Percentiles rank a stretch among this genome's conserved stretches.
phyloP scores from a whole-genome alignment of 2,329 filamentous ascomycete species.

The Coniochaeta ligniaria region DNA sequence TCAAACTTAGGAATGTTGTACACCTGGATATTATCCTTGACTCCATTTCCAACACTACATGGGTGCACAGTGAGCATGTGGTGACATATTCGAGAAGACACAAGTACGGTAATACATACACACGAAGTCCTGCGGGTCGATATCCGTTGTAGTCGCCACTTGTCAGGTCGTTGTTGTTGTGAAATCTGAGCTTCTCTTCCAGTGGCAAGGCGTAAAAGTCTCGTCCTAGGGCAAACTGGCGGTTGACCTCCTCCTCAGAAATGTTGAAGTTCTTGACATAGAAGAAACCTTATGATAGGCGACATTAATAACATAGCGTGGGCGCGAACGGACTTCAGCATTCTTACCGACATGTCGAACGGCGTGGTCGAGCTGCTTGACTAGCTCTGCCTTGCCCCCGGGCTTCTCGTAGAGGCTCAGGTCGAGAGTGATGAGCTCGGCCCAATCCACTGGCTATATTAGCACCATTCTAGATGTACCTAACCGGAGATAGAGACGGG shows the following conservation, averaged over 20 bases:
- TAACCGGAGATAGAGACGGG: no score
- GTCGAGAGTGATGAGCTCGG: slow-evolving; percentile 48
- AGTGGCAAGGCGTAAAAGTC: slow-evolving; percentile 39
- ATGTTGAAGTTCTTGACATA: slow-evolving; percentile 53
- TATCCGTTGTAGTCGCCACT: slow-evolving; percentile 40
- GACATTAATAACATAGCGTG: no score
- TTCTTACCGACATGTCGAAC: slow-evolving; percentile 36
- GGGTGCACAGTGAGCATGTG: no score
- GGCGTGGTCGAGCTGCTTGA: slow-evolving; percentile 45
- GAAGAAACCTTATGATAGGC: no score
- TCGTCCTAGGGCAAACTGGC: slow-evolving; percentile 48
- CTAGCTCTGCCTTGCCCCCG: slow-evolving; percentile 42
- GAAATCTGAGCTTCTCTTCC: slow-evolving; percentile 46
- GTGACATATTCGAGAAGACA: no score
- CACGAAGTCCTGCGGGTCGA: not conserved
- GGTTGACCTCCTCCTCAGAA: slow-evolving; percentile 44
- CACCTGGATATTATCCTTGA: slow-evolving; percentile 46
- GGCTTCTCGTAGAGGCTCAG: slow-evolving; percentile 37
- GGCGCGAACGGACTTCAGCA: no score
- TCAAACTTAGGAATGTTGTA: slow-evolving; percentile 56
- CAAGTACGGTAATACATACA: not conserved
- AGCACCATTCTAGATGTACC: no score
- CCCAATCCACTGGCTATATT: slow-evolving; percentile 25
- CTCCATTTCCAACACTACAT: no score
- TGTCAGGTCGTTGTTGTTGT: slow-evolving; percentile 26